Percentiles rank a stretch among this genome's conserved stretches.
Conservation (phyloP, 2,329 filamentous ascomycete genomes). For the Exophiala oligosperma region DNA sequence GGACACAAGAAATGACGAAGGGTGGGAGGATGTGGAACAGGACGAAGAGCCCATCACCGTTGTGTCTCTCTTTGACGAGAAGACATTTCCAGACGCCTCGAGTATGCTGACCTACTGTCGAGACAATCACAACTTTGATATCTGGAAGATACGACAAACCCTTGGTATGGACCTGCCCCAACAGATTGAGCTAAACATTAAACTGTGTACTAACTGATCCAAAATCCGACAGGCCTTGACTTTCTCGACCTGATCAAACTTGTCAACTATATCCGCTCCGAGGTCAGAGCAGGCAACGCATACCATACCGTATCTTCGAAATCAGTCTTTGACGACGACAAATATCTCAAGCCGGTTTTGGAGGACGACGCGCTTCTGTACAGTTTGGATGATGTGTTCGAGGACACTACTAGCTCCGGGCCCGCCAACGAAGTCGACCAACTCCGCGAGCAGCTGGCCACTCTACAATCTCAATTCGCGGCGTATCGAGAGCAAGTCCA, state of each 20-base stretch:
- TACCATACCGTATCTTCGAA: constrained; percentile 60
- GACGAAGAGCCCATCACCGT: constrained; percentile 60
- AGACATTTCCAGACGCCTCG: constrained; percentile 62
- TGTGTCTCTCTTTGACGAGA: constrained; percentile 67
- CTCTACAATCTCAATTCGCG: constrained; percentile 61
- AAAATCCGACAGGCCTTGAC: constrained; percentile 53
- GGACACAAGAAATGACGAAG: constrained; percentile 47
- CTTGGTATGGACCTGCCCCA: constrained; percentile 37
- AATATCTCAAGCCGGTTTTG: constrained; percentile 78
- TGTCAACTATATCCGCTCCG: constrained; percentile 64
- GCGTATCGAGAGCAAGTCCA: constrained; percentile 67
- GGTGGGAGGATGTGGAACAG: constrained; percentile 64
- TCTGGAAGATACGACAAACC: constrained; percentile 58
- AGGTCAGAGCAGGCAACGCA: constrained; percentile 47
- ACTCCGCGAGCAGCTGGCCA: constrained; percentile 62
- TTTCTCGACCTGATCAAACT: constrained; percentile 73
- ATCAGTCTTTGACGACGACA: constrained; percentile 70
- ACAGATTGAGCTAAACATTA: background rate
- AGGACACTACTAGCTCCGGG: constrained; percentile 36
- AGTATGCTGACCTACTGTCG: constrained; percentile 70
- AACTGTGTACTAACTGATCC: constrained; percentile 7
- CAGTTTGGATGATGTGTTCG: constrained; percentile 74
- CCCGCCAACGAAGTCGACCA: constrained; percentile 54
- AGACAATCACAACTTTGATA: constrained; percentile 66
- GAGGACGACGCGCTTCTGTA: constrained; percentile 89